A percentile compares a stretch with the other conserved stretches of the same genome.
phyloP scores from a whole-genome alignment of 176 grass and related monocot species.

The Secale cereale region DNA sequence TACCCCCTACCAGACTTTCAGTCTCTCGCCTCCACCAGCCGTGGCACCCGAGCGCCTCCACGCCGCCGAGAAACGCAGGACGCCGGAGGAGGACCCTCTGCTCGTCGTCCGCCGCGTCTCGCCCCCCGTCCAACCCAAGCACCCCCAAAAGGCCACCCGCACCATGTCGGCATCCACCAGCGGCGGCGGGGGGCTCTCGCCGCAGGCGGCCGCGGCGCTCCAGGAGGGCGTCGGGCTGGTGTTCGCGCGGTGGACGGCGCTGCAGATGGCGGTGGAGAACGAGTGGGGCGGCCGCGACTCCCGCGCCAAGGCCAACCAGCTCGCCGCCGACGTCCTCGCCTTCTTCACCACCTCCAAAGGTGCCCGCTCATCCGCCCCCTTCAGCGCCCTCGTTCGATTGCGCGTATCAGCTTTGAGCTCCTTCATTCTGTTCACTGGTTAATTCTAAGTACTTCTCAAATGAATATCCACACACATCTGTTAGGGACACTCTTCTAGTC shows the following conservation, averaged over 20 bases:
- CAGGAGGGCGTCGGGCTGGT: constrained; percentile 62
- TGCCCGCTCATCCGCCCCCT: not conserved
- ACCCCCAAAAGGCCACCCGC: not conserved
- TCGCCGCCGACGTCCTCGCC: constrained; percentile 46
- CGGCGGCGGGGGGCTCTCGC: constrained; percentile 35
- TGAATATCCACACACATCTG: not conserved
- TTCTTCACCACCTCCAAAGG: constrained; percentile 67
- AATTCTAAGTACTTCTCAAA: not conserved
- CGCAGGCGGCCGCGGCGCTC: constrained; percentile 29
- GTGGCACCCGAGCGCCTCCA: no score
- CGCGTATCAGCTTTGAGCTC: not conserved
- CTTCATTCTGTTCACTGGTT: not conserved
- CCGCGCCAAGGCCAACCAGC: constrained; percentile 54
- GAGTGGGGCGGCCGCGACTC: constrained; percentile 76
- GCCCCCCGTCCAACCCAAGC: not conserved
- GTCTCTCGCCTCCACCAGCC: not conserved
- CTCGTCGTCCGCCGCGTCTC: not conserved
- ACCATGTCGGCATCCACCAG: constrained; percentile 39
- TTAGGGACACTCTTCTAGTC: no score
- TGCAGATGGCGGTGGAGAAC: constrained; percentile 88
- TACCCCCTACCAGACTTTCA: not conserved
- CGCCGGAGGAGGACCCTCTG: no score
- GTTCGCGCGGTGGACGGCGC: constrained; percentile 68
- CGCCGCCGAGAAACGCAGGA: no score
- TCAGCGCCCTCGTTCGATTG: not conserved